These are phyloP conservation scores for Citrus inodora DNA, from an alignment of 345 rosid genomes.

Conservation along the genomic window DNA sequence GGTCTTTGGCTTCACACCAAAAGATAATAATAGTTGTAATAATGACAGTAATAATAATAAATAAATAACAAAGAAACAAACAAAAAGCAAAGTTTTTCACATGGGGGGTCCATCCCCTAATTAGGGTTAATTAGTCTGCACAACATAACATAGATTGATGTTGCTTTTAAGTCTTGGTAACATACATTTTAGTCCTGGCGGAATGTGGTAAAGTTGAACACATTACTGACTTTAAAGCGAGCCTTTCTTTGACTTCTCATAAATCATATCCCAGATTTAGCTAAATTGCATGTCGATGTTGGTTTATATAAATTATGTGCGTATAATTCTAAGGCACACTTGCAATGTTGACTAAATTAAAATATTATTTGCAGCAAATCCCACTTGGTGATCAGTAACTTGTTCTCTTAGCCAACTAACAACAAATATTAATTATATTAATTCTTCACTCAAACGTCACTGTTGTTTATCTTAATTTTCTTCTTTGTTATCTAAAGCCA, in stretches of 20 bases:
- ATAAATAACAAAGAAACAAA: background rate
- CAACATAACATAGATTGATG: background rate
- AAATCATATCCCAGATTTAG: background rate
- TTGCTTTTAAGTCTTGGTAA: background rate
- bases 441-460: constrained; percentile 1
- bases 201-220: background rate
- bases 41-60: too few species aligned
- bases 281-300: background rate
- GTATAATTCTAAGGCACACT: background rate
- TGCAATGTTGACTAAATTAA: background rate
- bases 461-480: background rate
- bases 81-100: background rate
- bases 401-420: background rate
- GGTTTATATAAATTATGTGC: background rate
- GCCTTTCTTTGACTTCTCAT: constrained; percentile 20
- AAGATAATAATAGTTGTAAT: too few species aligned
- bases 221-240: constrained; percentile 21
- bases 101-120: too few species aligned
- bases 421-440: background rate
- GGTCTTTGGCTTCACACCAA: too few species aligned
- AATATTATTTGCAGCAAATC: background rate
- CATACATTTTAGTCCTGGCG: too few species aligned
- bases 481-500: background rate
- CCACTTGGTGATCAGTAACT: background rate
- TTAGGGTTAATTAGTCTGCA: background rate